Conservation (phyloP, 1,284 basidiomycete species). For the Pseudomicrostroma phylloplanum region DNA sequence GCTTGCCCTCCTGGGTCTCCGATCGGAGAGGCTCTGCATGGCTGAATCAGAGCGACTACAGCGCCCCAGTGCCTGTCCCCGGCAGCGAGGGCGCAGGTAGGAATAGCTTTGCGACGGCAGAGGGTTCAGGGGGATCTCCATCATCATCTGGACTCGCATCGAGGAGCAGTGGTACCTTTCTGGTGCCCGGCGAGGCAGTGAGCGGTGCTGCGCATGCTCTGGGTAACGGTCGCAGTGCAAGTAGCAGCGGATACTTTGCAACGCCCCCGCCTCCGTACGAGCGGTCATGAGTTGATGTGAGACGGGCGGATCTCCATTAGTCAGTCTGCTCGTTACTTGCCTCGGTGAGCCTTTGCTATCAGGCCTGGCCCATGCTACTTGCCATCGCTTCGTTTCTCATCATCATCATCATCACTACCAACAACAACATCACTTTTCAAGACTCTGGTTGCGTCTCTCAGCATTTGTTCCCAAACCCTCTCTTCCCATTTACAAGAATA, state of each 20-base stretch:
- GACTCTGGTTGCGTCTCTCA: no score
- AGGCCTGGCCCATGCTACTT: no score
- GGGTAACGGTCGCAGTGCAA: neutral
- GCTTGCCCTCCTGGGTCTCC: neutral
- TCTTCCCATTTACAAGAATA: no score
- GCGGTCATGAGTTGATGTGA: neutral
- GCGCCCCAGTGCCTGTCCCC: neutral
- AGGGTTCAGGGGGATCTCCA: neutral
- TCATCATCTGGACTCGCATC: neutral
- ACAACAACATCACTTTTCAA: no score
- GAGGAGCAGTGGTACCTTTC: neutral
- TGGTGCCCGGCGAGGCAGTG: neutral
- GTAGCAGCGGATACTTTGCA: neutral
- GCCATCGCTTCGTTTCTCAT: no score
- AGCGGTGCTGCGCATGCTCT: neutral
- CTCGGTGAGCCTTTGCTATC: neutral
- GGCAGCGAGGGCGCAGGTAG: no score
- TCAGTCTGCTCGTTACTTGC: neutral
- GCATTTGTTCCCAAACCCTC: no score
- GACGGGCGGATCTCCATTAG: neutral
- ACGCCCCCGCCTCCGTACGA: neutral
- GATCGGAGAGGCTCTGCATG: slow-evolving; percentile 1
- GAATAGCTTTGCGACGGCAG: neutral
- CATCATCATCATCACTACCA: no score
- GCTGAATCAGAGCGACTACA: neutral